These are phyloP conservation scores for Neurospora sp. DNA, from an alignment of 495 filamentous ascomycete species.

Conservation along the genomic window DNA sequence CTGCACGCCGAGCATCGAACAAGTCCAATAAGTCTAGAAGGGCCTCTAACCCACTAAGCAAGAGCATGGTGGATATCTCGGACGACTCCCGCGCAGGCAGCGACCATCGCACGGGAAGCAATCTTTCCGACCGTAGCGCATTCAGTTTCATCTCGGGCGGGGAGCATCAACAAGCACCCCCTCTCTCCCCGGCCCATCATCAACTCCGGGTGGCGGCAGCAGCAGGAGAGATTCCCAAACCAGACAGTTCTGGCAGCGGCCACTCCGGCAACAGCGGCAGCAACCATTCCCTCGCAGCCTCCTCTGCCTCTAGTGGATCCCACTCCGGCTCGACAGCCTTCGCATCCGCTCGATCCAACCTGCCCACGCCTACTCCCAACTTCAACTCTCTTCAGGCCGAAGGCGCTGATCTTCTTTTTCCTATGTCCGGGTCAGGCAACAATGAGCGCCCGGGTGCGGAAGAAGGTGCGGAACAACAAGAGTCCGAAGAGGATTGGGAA, in stretches of 20 bases:
- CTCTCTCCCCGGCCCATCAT: background rate
- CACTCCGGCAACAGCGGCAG: conserved; percentile 21
- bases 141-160: conserved; percentile 20
- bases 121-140: conserved; percentile 31
- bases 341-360: background rate
- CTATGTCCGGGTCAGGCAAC: background rate
- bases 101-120: conserved; percentile 27
- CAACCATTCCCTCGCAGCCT: conserved; percentile 8
- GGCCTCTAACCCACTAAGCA: background rate
- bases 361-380: background rate
- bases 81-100: conserved; percentile 27
- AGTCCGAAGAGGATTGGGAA: background rate
- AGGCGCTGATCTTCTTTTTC: background rate
- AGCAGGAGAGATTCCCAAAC: conserved; percentile 10
- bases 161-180: background rate
- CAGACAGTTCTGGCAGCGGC: conserved; percentile 8
- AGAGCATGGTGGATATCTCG: background rate
- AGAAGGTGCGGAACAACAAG: background rate
- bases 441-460: background rate
- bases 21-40: background rate
- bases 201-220: conserved; percentile 14
- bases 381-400: background rate
- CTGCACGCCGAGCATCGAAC: conserved; percentile 9
- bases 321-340: background rate
- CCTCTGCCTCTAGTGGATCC: background rate